A percentile compares a stretch with the other conserved stretches of the same genome.
Conservation (phyloP, 2,329 filamentous ascomycete genomes). For the Acrodontium crateriforme region DNA sequence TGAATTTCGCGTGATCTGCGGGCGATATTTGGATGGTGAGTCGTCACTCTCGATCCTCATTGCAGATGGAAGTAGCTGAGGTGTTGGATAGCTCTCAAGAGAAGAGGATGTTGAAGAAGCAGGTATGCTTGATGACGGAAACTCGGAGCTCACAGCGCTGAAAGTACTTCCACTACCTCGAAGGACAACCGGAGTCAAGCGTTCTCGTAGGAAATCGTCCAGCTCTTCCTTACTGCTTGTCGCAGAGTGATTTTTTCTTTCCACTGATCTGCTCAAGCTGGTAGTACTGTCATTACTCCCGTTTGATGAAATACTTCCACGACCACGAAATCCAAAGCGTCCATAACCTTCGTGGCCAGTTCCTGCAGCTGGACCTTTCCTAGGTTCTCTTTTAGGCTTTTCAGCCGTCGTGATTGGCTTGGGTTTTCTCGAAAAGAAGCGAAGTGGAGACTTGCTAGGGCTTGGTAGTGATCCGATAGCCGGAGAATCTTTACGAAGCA, state of each 20-base stretch:
- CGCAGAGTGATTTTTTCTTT: constrained; percentile 30
- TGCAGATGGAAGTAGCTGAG: constrained; percentile 18
- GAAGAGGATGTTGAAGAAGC: constrained; percentile 11
- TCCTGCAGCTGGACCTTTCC: constrained; percentile 77
- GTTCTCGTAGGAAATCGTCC: constrained; percentile 33
- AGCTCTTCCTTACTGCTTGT: constrained; percentile 28
- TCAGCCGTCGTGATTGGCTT: constrained; percentile 34
- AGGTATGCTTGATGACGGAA: constrained; percentile 3
- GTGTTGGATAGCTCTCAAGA: constrained; percentile 9
- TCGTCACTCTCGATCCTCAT: constrained; percentile 8
- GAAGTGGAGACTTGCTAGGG: constrained; percentile 46
- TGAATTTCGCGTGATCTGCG: too few species aligned
- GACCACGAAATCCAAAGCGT: constrained; percentile 48
- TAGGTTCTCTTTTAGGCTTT: constrained; percentile 43
- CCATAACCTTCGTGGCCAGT: constrained; percentile 86
- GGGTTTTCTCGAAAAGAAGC: constrained; percentile 61
- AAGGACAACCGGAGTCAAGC: constrained; percentile 30
- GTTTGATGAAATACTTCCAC: constrained; percentile 43
- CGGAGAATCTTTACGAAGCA: constrained; percentile 21
- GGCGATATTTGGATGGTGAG: constrained; percentile 6
- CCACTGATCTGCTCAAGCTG: constrained; percentile 23
- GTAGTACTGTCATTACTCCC: constrained; percentile 29
- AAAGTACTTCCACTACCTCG: constrained; percentile 30
- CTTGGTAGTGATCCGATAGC: constrained; percentile 39
- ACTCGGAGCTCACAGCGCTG: constrained; percentile 8